Evolutionary conservation across 2,329 filamentous ascomycete species (phyloP), one percentile per base, ranked within the genome.

Genomic region (Talaromyces sp.): DNA sequence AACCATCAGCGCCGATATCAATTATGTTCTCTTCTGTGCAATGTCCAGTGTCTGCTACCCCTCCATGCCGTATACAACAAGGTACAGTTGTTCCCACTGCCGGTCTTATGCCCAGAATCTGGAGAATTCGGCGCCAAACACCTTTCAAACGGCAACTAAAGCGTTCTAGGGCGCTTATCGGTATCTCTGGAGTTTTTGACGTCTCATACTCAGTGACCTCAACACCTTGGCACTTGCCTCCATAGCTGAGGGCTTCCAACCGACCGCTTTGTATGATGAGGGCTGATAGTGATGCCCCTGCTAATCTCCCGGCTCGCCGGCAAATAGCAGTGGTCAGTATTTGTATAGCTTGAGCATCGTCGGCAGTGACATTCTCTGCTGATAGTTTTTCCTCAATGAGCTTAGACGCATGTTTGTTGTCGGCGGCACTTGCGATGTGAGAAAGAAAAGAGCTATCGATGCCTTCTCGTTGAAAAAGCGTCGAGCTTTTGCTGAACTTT

Each of bases 1-100:
- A 64, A 29, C 66, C 66, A 41, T 67, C 66, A 1, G 65, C 65
- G 11, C 59, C 66, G 19, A 67, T 63, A 46, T 67, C 66, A 46
- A 67, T 65, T 12, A 63, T 59, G 1, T 61, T 54, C 10, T 61
- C 54, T 35, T 62, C 52, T 10, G 21, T 7, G 24, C 26, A 2
- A 26, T 17, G 17, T 12, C 35, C n/a, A 11, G 14, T 3, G 6
- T 26, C 29, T 27, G 26, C 11, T 50, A 32, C 54, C 21, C 21
- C 50, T 12, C 38, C 29, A 17, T 53, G 38, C n/a, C n/a, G 38
- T 32, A 21, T 21, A 38, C n/a, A 26, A 38, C n/a, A 26, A 21
- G 56, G 14, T 14, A 29, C 19, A 1, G 19, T 24, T 12, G 19
- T 29, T 26, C 24, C 24, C 24, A 35, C 41, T 17, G 46, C 27